Evolutionary conservation across 176 grass and related monocot genomes (phyloP), one percentile per base, ranked within the genome.

Genomic region (Avena insularis): DNA sequence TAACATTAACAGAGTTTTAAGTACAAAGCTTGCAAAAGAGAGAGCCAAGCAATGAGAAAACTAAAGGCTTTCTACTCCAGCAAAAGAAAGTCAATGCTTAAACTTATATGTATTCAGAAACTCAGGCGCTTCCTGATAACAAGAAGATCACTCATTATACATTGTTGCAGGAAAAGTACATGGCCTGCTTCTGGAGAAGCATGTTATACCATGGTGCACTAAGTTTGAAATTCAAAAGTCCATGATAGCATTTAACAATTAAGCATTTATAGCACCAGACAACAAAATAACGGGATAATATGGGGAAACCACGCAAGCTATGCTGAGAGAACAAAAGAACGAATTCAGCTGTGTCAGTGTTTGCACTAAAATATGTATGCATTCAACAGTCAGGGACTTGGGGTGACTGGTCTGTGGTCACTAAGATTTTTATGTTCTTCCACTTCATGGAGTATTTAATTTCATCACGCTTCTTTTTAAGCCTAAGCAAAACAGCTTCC

Each of bases 281-380:
- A 60, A 72, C 8, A 9, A 60, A 59, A 60, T 40, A 19, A 10
- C 0, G 3, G 27, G 8, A 71, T 50, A 35, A n/a, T 71, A 40
- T 54, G 2, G 40, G 16, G 13, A 10, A 79, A 84, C 40, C 14
- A 60, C 43, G 43, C 12, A 73, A 62, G 17, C 53, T 61, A 12
- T 29, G 11, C 16, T 21, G 11, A 71, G 35, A 86, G n/a, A 46
- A 86, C 38, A 83, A 72, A 71, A 70, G 27, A 21, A 73, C 23
- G 20, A 53, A 53, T 79, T 79, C 33, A 84, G 14, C 7, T 75
- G 29, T 27, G 16, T 14, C 5, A 82, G 6, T 76, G 7, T 77
- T 45, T 71, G 64, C 31, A 71, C 49, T 38, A 70, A 5, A 1
- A 71, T 17, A 83, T 4, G 13, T 83, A 16, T 60, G 21, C n/a